Conservation (phyloP, 2,329 filamentous ascomycete species). For the Paracoccidioides lutzii region DNA sequence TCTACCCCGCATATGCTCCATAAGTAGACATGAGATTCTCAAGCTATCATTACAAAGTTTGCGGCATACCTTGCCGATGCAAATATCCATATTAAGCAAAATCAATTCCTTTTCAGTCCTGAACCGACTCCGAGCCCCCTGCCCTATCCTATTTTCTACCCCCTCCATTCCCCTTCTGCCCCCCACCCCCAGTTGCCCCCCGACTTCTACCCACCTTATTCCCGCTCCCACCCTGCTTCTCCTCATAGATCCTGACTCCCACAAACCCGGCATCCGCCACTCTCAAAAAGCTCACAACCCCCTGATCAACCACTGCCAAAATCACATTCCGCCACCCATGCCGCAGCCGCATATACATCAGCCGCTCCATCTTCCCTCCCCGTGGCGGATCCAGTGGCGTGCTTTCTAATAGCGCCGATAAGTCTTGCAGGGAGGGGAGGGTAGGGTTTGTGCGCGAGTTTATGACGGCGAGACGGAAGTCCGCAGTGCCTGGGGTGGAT, state of each 20-base stretch:
- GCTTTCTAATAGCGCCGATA: constrained; percentile 58
- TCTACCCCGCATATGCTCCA: not conserved
- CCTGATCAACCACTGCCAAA: constrained; percentile 78
- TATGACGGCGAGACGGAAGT: constrained; percentile 74
- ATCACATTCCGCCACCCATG: constrained; percentile 75
- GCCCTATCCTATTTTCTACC: constrained; percentile 8
- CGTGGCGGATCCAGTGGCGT: constrained; percentile 55
- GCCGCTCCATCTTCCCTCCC: constrained; percentile 34
- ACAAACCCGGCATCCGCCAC: constrained; percentile 70
- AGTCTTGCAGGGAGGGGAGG: constrained; percentile 60
- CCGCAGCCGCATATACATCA: constrained; percentile 65
- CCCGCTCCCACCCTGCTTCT: constrained; percentile 10
- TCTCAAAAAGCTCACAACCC: constrained; percentile 75
- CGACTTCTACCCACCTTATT: constrained; percentile 14
- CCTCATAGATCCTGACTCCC: constrained; percentile 56
- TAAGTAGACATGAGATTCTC: not conserved
- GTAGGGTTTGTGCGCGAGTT: constrained; percentile 54
- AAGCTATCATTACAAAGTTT: not conserved
- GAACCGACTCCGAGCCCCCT: too few species aligned
- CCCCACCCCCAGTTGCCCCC: constrained; percentile 15
- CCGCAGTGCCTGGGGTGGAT: constrained; percentile 60
- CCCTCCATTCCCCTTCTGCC: constrained; percentile 17
- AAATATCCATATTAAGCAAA: not conserved
- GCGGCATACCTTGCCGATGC: not conserved
- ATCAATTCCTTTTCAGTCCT: not conserved